Evolutionary conservation across 2,329 filamentous ascomycete species (phyloP).

Genomic region (Stachybotrys chlorohalonatus): DNA sequence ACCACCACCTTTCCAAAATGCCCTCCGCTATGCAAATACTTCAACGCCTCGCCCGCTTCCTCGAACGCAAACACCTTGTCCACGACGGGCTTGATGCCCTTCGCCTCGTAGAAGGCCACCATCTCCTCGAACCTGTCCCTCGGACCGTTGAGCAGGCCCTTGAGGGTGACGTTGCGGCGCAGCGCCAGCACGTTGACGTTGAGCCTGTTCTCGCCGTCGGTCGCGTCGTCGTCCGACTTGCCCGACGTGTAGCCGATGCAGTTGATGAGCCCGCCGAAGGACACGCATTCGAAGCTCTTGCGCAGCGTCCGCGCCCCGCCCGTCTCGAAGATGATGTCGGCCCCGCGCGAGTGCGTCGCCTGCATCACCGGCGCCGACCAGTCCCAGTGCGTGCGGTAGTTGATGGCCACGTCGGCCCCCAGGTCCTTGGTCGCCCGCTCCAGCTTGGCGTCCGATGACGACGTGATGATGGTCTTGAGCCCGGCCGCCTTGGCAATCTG

Average conservation of each 20-base stretch:
- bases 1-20: constrained; percentile 52
- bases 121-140: constrained; percentile 44
- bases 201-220: constrained; percentile 28
- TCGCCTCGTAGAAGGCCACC: constrained; percentile 33
- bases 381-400: constrained; percentile 41
- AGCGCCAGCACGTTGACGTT: constrained; percentile 52
- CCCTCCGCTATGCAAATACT: constrained; percentile 40
- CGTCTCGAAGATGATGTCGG: constrained; percentile 46
- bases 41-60: constrained; percentile 38
- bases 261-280: constrained; percentile 45
- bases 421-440: constrained; percentile 32
- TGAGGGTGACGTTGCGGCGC: constrained; percentile 35
- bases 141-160: constrained; percentile 54
- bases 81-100: constrained; percentile 37
- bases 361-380: constrained; percentile 41
- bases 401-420: constrained; percentile 43
- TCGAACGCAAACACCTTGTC: constrained; percentile 37
- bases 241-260: constrained; percentile 41
- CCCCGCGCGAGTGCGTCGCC: constrained; percentile 35
- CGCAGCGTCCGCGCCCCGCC: constrained; percentile 42
- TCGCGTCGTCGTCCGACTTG: constrained; percentile 41
- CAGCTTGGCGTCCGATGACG: constrained; percentile 43
- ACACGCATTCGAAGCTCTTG: constrained; percentile 42
- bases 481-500: constrained; percentile 46
- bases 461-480: constrained; percentile 42